These are phyloP conservation scores for Hypoxylon cercidicola DNA, from an alignment of 495 filamentous ascomycete species.

Conservation along the genomic window DNA sequence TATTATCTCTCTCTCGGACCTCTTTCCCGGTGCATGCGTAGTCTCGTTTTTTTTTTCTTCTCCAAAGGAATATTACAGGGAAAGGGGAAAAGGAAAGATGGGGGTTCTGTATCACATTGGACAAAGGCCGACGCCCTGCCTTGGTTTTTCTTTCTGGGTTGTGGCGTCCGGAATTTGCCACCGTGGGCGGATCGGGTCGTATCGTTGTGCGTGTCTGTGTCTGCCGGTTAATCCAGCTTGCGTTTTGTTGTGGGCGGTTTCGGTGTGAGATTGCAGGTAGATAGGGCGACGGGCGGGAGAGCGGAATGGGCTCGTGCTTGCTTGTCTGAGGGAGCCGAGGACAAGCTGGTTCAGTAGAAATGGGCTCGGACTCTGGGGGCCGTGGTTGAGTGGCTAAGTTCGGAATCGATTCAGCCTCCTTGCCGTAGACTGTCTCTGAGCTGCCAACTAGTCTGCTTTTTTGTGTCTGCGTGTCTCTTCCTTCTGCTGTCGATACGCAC, in stretches of 20 bases:
- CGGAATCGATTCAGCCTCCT: slow-evolving; percentile 6
- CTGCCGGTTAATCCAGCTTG: not conserved
- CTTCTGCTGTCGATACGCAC: no score
- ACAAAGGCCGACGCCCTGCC: slow-evolving; percentile 16
- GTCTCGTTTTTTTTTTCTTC: not conserved
- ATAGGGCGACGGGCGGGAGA: no score
- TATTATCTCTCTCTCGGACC: no score
- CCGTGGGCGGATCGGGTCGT: slow-evolving; percentile 21
- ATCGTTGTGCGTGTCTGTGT: slow-evolving; percentile 6
- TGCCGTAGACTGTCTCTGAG: not conserved
- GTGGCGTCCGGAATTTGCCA: slow-evolving; percentile 35
- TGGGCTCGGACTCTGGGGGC: no score
- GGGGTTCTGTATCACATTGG: slow-evolving; percentile 24
- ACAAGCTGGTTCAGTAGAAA: no score
- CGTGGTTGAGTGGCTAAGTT: no score
- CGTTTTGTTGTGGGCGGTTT: not conserved
- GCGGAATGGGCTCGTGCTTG: not conserved
- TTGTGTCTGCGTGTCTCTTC: no score
- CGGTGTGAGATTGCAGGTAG: no score
- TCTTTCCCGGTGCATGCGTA: not conserved
- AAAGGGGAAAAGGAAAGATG: not conserved
- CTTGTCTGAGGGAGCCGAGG: slow-evolving; percentile 1
- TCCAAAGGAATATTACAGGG: not conserved
- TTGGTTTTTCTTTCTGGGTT: not conserved
- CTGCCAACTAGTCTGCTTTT: no score